These are phyloP conservation scores for Huntiella abstrusa DNA, from an alignment of 2,329 filamentous ascomycete species.

Conservation along the genomic window DNA sequence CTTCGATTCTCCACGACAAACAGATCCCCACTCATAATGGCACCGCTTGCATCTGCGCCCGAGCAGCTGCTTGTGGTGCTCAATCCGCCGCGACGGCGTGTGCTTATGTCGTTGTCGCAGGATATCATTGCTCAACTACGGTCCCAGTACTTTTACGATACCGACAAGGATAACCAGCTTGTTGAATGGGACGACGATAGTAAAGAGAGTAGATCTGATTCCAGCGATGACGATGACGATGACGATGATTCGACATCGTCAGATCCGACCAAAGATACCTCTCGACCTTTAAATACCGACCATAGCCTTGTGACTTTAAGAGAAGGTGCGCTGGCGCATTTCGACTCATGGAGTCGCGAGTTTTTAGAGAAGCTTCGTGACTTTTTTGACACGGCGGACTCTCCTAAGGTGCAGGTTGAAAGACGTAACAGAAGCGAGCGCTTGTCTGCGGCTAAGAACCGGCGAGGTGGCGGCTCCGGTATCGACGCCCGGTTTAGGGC, in stretches of 20 bases:
- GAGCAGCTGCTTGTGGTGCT: slow-evolving; percentile 36
- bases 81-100: slow-evolving; percentile 31
- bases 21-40: slow-evolving; percentile 21
- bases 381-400: slow-evolving; percentile 12
- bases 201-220: background rate
- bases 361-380: slow-evolving; percentile 9
- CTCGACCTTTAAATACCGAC: background rate
- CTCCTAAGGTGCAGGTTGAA: slow-evolving; percentile 27
- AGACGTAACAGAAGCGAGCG: slow-evolving; percentile 26
- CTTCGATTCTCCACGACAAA: too few species aligned
- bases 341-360: slow-evolving; percentile 9
- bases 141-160: slow-evolving; percentile 26
- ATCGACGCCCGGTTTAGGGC: slow-evolving; percentile 16
- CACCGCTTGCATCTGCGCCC: slow-evolving; percentile 34
- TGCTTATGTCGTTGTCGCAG: slow-evolving; percentile 29
- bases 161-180: slow-evolving; percentile 14
- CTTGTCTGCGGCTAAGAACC: slow-evolving; percentile 14
- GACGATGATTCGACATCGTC: slow-evolving; percentile 4
- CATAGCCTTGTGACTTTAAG: slow-evolving; percentile 11
- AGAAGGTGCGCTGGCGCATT: slow-evolving; percentile 7
- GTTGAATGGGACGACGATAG: slow-evolving; percentile 10
- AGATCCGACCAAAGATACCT: slow-evolving; percentile 1
- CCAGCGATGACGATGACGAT: slow-evolving; percentile 7
- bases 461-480: slow-evolving; percentile 17
- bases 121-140: slow-evolving; percentile 37